These are phyloP conservation scores for Sabuloglossum arenarium DNA, from an alignment of 495 filamentous ascomycete genomes.

Conservation along the genomic window DNA sequence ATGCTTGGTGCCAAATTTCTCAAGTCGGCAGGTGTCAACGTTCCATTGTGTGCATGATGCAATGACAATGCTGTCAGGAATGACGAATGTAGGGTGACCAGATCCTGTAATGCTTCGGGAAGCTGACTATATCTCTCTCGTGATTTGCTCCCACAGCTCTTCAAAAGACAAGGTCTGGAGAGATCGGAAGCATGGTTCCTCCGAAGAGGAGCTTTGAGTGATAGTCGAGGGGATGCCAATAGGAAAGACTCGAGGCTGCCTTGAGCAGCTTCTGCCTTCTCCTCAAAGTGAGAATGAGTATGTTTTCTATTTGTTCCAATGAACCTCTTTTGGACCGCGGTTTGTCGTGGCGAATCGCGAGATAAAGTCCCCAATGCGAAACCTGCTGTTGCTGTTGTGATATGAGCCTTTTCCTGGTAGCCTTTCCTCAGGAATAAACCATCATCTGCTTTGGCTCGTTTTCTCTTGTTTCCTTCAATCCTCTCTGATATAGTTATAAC, in stretches of 20 bases:
- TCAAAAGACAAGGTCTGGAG: too few species aligned
- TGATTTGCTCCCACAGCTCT: neutral
- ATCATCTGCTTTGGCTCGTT: neutral
- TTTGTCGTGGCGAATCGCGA: neutral
- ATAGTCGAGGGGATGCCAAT: neutral
- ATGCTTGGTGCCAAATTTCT: constrained; percentile 31
- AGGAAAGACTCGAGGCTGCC: neutral
- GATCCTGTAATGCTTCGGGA: constrained; percentile 31
- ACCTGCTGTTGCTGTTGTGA: neutral
- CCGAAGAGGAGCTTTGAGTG: neutral
- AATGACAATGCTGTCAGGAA: constrained; percentile 36
- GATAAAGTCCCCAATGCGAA: too few species aligned
- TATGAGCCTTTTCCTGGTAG: neutral
- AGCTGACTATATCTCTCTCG: constrained; percentile 12
- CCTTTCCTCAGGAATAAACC: neutral
- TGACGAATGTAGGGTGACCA: constrained; percentile 32
- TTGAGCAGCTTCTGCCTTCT: neutral
- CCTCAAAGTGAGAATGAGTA: neutral
- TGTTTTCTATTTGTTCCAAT: neutral
- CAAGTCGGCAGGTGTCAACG: constrained; percentile 34
- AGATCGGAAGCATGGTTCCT: too few species aligned
- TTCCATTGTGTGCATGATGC: constrained; percentile 44
- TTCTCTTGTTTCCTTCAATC: neutral
- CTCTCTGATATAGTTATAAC: neutral
- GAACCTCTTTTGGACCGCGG: neutral